Percentiles rank a stretch among this genome's conserved stretches.
phyloP scores from a whole-genome alignment of 768 basidiomycete species.

The Podaxis sp. region DNA sequence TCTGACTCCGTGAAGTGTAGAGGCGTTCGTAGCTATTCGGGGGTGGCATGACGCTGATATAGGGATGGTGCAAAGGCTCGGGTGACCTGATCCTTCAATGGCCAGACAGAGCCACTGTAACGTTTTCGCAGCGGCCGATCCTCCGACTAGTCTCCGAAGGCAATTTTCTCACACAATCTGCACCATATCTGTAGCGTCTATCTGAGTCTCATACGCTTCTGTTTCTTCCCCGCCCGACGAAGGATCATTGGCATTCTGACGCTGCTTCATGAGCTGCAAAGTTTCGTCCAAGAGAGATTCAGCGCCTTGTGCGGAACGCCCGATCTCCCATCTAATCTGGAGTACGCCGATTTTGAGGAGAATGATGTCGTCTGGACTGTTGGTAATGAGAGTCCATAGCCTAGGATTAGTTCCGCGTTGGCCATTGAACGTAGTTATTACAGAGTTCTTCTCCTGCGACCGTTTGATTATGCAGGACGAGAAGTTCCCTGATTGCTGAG shows the following conservation, averaged over 20 bases:
- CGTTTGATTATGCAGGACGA: constrained; percentile 53
- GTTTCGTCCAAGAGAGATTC: constrained; percentile 65
- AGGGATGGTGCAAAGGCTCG: constrained; percentile 50
- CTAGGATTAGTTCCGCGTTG: constrained; percentile 86
- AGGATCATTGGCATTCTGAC: background rate
- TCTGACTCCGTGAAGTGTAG: constrained; percentile 70
- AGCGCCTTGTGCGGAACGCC: constrained; percentile 52
- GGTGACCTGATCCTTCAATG: constrained; percentile 3
- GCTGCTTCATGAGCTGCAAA: constrained; percentile 16
- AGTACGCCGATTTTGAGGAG: constrained; percentile 71
- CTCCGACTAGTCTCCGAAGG: constrained; percentile 33
- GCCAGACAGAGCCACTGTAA: constrained; percentile 27
- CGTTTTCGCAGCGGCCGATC: constrained; percentile 46
- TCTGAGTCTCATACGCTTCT: constrained; percentile 54
- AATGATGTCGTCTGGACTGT: constrained; percentile 87
- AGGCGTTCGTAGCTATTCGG: constrained; percentile 62
- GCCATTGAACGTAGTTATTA: constrained; percentile 92
- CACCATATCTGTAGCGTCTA: constrained; percentile 78
- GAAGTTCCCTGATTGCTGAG: constrained; percentile 26
- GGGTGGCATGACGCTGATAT: constrained; percentile 67
- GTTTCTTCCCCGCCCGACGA: constrained; percentile 19
- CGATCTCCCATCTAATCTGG: constrained; percentile 58
- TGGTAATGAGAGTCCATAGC: constrained; percentile 85
- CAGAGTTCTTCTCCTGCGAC: constrained; percentile 57
- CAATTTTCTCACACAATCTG: constrained; percentile 47